Evolutionary conservation across 306 rosid genomes (phyloP).

Genomic region (Prunus mira): DNA sequence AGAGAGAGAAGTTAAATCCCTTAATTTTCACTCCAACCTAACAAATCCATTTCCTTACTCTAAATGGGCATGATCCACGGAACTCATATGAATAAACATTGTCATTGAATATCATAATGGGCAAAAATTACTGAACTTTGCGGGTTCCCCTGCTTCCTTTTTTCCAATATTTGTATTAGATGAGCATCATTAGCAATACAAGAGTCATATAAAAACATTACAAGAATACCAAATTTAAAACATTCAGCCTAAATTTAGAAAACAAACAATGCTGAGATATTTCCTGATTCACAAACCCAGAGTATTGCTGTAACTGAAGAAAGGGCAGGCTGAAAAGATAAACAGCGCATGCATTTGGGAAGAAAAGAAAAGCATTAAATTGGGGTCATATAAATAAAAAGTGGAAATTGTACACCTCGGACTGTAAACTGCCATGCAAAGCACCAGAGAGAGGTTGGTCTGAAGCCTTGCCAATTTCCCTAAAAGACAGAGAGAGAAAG

Average conservation of each 20-base stretch:
- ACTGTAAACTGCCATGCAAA: slow-evolving; percentile 14
- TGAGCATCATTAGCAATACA: not conserved
- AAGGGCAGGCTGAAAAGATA: not conserved
- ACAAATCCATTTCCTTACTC: not conserved
- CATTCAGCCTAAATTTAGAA: not conserved
- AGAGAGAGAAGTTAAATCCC: not conserved
- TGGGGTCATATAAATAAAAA: not conserved
- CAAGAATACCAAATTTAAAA: too few relatives aligned
- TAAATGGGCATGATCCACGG: not conserved
- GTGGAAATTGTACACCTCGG: not conserved
- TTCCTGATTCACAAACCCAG: not conserved
- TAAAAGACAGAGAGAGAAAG: not conserved
- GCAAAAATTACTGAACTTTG: not conserved
- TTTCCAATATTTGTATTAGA: not conserved
- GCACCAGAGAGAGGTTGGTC: not conserved
- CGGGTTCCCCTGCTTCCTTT: not conserved
- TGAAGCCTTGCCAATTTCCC: not conserved
- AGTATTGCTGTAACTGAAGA: not conserved
- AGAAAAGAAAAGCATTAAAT: not conserved
- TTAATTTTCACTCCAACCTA: not conserved
- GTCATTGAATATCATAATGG: not conserved
- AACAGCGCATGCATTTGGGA: not conserved
- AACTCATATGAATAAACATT: not conserved
- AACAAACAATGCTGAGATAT: too few relatives aligned
- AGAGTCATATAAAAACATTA: not conserved